Base-by-base conservation (phyloP, 2,329 filamentous ascomycete species). In the Seiridium unicorne region DNA sequence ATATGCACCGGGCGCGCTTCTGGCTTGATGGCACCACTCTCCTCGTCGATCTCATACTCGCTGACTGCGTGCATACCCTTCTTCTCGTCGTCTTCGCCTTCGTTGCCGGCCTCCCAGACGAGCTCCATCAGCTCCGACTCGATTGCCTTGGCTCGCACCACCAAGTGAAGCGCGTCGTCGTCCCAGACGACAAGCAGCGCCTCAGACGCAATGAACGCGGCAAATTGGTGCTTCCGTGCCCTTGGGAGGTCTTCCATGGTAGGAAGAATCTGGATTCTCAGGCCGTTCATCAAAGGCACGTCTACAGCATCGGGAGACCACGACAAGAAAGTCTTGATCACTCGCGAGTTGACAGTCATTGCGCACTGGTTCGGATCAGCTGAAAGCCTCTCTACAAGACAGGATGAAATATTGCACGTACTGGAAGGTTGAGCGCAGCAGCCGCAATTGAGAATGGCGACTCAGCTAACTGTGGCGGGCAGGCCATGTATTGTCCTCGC, bases 141-240 rank as follows among this genome's bases (percentile, higher is more conserved):
- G 61, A 94, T 92, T 40, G 82, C 81, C 69, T 88, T 87, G 49
- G 89, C 91, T 59, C 90, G 81, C 59, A 84, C 77, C 4, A 93
- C 80, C 7, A 94, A 77, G 68, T 92, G 86, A 59, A 89, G 79
- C 0, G 90, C 85, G 60, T 93, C 89, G 65, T 94, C 91, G 65
- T 94, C 91, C 91, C 91, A 95, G 1, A 94, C 90, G 1, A 94
- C 79, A 1, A 95, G 77, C 4, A 93, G 78, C 4, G 85, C 85
- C 63, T 91, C 87, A 0, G 84, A 85, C 2, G 89, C 87, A 47
- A 94, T 82, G 70, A 94, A 93, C 6, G 91, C 91, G 10, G 90
- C 91, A 65, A 90, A 93, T 70, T 94, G 91, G 71, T 92, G 86
- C 72, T 92, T 93, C 61, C 90, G 83, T 4, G 89, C 90, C 46